These are phyloP conservation scores for Arxiozyma slooffiae DNA, from an alignment of 1,139 yeast genomes.

Conservation along the genomic window DNA sequence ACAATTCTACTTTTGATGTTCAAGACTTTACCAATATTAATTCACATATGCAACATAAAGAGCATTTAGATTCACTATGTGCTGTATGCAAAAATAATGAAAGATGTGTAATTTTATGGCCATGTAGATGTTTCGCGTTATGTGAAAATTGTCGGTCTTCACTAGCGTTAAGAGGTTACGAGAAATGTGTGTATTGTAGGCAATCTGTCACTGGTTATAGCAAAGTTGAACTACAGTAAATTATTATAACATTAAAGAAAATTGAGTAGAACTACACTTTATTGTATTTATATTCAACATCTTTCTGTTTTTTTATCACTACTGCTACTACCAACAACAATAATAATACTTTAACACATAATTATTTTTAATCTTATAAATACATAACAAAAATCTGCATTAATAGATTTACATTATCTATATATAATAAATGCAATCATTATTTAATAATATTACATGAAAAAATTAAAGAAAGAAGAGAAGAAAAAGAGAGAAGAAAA, in stretches of 20 bases:
- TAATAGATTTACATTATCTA: background rate
- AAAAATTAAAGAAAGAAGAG: background rate
- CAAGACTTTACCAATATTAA: background rate
- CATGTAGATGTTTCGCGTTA: slow-evolving; percentile 81
- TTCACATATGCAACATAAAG: slow-evolving; percentile 9
- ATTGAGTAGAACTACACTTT: background rate
- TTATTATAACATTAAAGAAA: background rate
- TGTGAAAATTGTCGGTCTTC: slow-evolving; percentile 78
- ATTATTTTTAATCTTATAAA: background rate
- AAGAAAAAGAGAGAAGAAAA: background rate
- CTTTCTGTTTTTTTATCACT: background rate
- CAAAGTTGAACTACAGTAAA: slow-evolving; percentile 29
- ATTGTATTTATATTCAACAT: background rate
- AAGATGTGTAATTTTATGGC: slow-evolving; percentile 80
- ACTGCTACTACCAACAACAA: too few species aligned
- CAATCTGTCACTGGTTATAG: slow-evolving; percentile 55
- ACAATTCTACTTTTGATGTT: slow-evolving; percentile 37
- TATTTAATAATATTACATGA: background rate
- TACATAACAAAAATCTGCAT: background rate
- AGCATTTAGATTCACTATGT: slow-evolving; percentile 36
- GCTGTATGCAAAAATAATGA: slow-evolving; percentile 74
- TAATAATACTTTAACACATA: too few species aligned
- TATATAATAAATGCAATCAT: background rate
- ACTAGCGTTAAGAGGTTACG: slow-evolving; percentile 62
- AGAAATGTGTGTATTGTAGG: slow-evolving; percentile 82